Percentiles rank a stretch among this genome's conserved stretches.
phyloP scores from a whole-genome alignment of 208 protist species.

The Entamoeba histolytica region DNA sequence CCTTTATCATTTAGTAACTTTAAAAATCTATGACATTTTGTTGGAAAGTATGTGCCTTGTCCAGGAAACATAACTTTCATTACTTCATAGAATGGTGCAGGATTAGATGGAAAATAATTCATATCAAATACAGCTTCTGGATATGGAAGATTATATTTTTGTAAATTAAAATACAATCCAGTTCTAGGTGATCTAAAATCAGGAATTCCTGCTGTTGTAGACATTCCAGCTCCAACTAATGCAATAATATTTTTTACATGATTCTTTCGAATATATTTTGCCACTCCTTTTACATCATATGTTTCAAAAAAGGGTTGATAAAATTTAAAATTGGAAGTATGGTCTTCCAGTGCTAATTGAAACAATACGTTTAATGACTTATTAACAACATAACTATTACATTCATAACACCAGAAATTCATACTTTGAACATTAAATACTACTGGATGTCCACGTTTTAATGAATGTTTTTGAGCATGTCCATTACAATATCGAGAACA shows the following conservation, averaged over 20 bases:
- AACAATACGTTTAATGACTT: background rate
- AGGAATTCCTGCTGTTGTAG: constrained; percentile 19
- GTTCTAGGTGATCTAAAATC: constrained; percentile 25
- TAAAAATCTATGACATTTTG: constrained; percentile 27
- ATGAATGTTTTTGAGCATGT: background rate
- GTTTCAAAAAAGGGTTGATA: background rate
- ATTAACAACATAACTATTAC: background rate
- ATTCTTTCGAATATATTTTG: background rate
- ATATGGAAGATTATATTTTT: constrained; percentile 18
- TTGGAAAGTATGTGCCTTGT: constrained; percentile 6
- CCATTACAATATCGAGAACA: background rate
- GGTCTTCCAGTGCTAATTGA: background rate
- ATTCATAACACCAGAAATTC: background rate
- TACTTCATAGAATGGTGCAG: constrained; percentile 20
- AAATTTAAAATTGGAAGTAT: background rate
- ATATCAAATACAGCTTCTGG: constrained; percentile 27
- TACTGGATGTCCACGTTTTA: background rate
- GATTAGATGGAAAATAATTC: constrained; percentile 15
- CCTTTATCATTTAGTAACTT: constrained; percentile 12
- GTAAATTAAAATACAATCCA: constrained; percentile 29
- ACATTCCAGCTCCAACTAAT: constrained; percentile 20
- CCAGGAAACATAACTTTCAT: constrained; percentile 16
- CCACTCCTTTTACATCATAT: background rate
- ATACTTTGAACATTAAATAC: background rate
- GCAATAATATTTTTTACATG: constrained; percentile 8